A percentile compares a stretch with the other conserved stretches of the same genome.
phyloP scores from a whole-genome alignment of 139 green algal species.

The Desmodesmus armatus region DNA sequence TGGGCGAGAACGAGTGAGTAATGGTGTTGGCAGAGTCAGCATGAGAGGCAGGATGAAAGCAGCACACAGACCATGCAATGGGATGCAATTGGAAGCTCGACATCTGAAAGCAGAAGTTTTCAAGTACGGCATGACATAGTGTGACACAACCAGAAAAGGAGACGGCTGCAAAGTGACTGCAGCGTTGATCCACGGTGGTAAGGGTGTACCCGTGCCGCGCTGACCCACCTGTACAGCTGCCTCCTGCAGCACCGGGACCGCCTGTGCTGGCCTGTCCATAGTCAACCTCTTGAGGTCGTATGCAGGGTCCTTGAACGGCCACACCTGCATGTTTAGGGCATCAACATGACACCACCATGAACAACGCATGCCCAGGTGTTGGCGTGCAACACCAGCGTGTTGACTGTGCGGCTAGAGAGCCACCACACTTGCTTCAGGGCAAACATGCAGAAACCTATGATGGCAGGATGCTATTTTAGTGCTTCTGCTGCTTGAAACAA shows the following conservation, averaged over 20 bases:
- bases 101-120: not conserved
- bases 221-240: slow-evolving; percentile 65
- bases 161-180: not conserved
- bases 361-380: slow-evolving; percentile 14
- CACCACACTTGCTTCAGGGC: not conserved
- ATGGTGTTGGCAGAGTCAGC: no score
- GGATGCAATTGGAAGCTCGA: not conserved
- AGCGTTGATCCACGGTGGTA: no score
- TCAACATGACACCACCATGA: slow-evolving; percentile 20
- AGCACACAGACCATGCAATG: no score
- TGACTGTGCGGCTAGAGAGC: not conserved
- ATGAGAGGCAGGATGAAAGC: no score
- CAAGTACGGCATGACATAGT: no score
- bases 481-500: no score
- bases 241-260: slow-evolving; percentile 49
- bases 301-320: slow-evolving; percentile 81
- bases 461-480: no score
- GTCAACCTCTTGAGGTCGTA: slow-evolving; percentile 72
- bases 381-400: not conserved
- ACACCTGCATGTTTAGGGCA: slow-evolving; percentile 55
- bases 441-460: not conserved
- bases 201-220: no score
- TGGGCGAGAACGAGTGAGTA: no score
- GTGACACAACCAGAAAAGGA: not conserved
- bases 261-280: slow-evolving; percentile 59